Evolutionary conservation across 2,329 filamentous ascomycete genomes (phyloP), one percentile per base, ranked within the genome.

Genomic region (Ophiostoma angusticollis): DNA sequence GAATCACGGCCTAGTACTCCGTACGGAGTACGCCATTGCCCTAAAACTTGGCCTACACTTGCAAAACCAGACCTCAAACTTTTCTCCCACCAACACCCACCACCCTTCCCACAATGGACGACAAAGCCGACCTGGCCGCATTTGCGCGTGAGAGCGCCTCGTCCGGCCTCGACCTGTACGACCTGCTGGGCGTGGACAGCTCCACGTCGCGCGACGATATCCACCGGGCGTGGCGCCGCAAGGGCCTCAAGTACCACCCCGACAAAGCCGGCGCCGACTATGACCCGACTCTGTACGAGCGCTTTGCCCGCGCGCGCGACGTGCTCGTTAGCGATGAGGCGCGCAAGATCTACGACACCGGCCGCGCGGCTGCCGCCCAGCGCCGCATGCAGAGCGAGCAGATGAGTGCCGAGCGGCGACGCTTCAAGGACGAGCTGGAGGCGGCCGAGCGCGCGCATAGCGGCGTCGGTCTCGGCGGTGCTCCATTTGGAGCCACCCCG

Each of bases 381-480:
- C 80, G 80, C 53, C 72, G 74, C 56, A 67, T 75, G 53, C 76
- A 86, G 58, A 70, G 79, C 51, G 78, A 82, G 37, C 67, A 79
- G 45, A 80, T 93, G 60, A 78, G 84, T 50, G 75, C 76, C 34
- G 72, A 78, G 58, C 68, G 81, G 49, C 67, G 82, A 54, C 71
- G 75, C 49, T 82, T 93, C 72, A 82, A 84, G 47, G 85, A 93
- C 53, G 86, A 95, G 53, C 63, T 96, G 36, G 86, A 94, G 60
- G 71, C 74, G 19, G 67, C 82, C 16, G 89, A 94, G 58, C 65
- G 72, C 22, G 77, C 78, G 3, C 35, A 36, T 12, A 27, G 60
- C 59, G 39, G 58, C 62, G 32, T 54, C 36, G 22, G 38, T 41
- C 11, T 43, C 11, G 32, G 19, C 22, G 41, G 27, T 13, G 16